These are phyloP conservation scores for Pseudogymnoascus sp. DNA, from an alignment of 2,329 filamentous ascomycete species.

Conservation along the genomic window DNA sequence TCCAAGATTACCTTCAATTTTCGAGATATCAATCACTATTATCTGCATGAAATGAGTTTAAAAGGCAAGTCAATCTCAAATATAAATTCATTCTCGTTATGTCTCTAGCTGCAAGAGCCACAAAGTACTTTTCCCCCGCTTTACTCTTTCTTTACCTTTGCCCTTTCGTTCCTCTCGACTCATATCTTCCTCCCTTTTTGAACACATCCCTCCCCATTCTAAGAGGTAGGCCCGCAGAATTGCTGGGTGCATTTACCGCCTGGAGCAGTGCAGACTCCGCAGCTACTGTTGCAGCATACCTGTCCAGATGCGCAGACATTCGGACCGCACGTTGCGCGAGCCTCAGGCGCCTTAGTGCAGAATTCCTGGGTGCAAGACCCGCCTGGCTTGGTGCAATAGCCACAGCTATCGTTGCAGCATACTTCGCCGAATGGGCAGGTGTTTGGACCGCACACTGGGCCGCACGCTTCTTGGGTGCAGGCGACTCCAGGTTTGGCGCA, in stretches of 20 bases:
- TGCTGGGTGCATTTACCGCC: not conserved
- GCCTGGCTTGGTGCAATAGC: not conserved
- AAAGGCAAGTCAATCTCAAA: not conserved
- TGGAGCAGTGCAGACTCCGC: not conserved
- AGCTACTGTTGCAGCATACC: not conserved
- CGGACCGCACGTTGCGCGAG: not conserved
- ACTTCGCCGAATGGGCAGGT: not conserved
- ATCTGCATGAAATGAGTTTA: not conserved
- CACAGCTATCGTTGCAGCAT: not conserved
- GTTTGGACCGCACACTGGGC: not conserved
- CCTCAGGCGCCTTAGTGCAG: not conserved
- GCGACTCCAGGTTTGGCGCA: conserved; percentile 14
- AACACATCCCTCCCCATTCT: not conserved
- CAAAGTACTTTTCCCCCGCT: not conserved
- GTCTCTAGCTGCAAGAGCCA: not conserved
- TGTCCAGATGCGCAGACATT: not conserved
- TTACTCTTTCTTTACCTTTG: not conserved
- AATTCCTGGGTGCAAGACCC: not conserved
- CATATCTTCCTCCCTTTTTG: not conserved
- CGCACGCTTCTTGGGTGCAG: conserved; percentile 17
- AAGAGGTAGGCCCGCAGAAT: not conserved
- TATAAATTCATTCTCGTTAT: not conserved
- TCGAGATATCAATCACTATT: not conserved
- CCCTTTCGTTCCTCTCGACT: not conserved
- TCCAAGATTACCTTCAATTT: not conserved